Evolutionary conservation across 2,329 filamentous ascomycete species (phyloP), one percentile per base, ranked within the genome.

Genomic region (Verruconis gallopava): DNA sequence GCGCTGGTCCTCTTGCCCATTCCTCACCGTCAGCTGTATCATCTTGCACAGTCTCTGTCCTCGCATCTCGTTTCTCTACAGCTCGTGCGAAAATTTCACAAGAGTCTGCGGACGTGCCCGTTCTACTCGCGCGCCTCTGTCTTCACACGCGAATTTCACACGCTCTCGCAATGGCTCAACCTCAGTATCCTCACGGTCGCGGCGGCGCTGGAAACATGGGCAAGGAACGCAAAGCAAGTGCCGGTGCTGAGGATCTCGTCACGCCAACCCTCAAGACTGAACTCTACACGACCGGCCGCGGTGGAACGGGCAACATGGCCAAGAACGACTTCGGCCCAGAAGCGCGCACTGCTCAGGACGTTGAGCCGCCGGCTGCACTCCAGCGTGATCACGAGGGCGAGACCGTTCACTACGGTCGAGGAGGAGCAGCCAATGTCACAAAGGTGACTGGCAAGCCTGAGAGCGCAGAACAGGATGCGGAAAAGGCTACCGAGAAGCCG

Each of bases 261-360:
- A 94, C 86, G 1, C 88, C 88, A 1, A 81, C 76, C 11, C 75
- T 96, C 56, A 94, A 93, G 65, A 74, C 74, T 37, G 66, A 81
- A n/a, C 69, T 84, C 49, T 86, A 89, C 56, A 94, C 88, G 15
- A 95, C 88, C 3, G 88, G 88, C 44, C 82, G 88, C 40, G 88
- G 88, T 43, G 88, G 88, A 47, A 79, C 75, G 3, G 86, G 86
- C 46, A 94, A 93, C 67, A 93, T 94, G 81, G 77, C 81, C 37
- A 79, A 80, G 56, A 76, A 75, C 48, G 80, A 91, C 52, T 76
- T 79, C 3, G 64, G 69, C 33, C 69, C 73, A 47, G 56, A 84
- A 56, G 85, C 88, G 25, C 80, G 88, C 48, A 70, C 76, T 42
- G 78, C 78, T 33, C 89, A 96, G 61, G 88, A 95, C 53, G 84